Evolutionary conservation across 2,329 filamentous ascomycete genomes (phyloP).

Genomic region (Fusarium metavorans): DNA sequence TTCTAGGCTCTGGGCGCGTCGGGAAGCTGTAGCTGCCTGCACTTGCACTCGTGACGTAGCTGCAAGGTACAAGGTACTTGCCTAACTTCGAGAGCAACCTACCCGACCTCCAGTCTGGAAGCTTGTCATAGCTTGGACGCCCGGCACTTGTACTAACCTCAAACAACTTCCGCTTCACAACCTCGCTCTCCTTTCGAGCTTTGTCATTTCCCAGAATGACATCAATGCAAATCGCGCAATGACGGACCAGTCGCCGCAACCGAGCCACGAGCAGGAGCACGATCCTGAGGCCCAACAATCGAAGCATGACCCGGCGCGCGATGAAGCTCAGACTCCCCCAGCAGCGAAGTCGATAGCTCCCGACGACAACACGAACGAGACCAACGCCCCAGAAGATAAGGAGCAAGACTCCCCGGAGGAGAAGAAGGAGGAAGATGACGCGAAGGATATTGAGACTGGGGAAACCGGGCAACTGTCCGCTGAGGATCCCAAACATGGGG

Average conservation of each 20-base stretch:
- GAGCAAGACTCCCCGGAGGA: constrained; percentile 45
- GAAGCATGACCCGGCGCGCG: constrained; percentile 33
- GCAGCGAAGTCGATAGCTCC: constrained; percentile 7
- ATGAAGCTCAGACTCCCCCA: constrained; percentile 14
- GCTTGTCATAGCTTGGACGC: constrained; percentile 42
- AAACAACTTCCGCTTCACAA: constrained; percentile 20
- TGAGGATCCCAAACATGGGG: constrained; percentile 37
- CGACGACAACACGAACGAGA: constrained; percentile 45
- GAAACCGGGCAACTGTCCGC: constrained; percentile 8
- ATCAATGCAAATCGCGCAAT: constrained; percentile 49
- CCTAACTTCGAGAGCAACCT: constrained; percentile 20
- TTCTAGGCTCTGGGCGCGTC: constrained; percentile 28
- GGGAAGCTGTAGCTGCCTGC: constrained; percentile 25
- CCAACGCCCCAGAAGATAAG: constrained; percentile 56
- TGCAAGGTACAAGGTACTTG: constrained; percentile 40
- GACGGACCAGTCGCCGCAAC: constrained; percentile 56
- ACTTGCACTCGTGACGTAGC: constrained; percentile 49
- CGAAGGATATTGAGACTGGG: constrained; percentile 19
- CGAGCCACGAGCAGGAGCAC: constrained; percentile 45
- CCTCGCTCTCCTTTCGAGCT: constrained; percentile 24
- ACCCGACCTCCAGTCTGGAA: constrained; percentile 28
- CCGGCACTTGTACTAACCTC: constrained; percentile 16
- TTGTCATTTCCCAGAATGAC: constrained; percentile 46
- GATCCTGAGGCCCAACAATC: constrained; percentile 31
- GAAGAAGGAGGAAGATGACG: not conserved